These are phyloP conservation scores for Boletus insuetus DNA, from an alignment of 768 basidiomycete genomes.

Conservation along the genomic window DNA sequence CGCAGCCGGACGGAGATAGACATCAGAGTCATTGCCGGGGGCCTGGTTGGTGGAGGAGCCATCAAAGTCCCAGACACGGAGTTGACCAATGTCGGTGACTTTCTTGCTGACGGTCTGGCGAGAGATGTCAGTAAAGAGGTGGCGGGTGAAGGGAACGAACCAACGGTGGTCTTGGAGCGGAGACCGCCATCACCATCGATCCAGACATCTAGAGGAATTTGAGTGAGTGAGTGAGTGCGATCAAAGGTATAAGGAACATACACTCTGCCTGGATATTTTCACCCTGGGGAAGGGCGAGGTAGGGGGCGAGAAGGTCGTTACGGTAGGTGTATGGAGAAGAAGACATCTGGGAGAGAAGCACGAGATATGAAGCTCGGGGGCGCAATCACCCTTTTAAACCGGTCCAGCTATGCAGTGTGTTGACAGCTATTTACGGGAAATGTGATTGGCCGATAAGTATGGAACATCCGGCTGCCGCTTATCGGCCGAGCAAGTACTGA, in stretches of 20 bases:
- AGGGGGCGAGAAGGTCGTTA: slow-evolving; percentile 88
- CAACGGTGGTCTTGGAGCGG: slow-evolving; percentile 93
- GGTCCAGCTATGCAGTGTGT: slow-evolving; percentile 13
- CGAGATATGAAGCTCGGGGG: background rate
- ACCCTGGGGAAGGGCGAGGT: slow-evolving; percentile 85
- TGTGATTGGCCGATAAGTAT: slow-evolving; percentile 33
- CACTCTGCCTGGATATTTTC: slow-evolving; percentile 94
- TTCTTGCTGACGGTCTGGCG: slow-evolving; percentile 81
- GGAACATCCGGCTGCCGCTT: background rate
- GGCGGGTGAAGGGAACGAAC: slow-evolving; percentile 23
- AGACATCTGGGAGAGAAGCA: slow-evolving; percentile 17
- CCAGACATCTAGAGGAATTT: slow-evolving; percentile 78
- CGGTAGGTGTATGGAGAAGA: slow-evolving; percentile 46
- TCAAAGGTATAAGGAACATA: slow-evolving; percentile 33
- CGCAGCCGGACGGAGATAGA: slow-evolving; percentile 95
- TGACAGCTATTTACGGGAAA: slow-evolving; percentile 23
- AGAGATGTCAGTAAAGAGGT: background rate
- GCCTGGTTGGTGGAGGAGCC: slow-evolving; percentile 98
- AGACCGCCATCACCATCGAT: slow-evolving; percentile 93
- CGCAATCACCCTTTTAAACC: slow-evolving; percentile 22
- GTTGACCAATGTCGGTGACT: slow-evolving; percentile 82
- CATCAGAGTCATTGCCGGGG: slow-evolving; percentile 92
- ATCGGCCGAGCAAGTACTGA: slow-evolving; percentile 10
- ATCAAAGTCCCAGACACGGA: slow-evolving; percentile 99
- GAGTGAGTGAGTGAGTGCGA: background rate